Evolutionary conservation across 2,329 filamentous ascomycete genomes (phyloP).

Genomic region (Geosmithia flava): DNA sequence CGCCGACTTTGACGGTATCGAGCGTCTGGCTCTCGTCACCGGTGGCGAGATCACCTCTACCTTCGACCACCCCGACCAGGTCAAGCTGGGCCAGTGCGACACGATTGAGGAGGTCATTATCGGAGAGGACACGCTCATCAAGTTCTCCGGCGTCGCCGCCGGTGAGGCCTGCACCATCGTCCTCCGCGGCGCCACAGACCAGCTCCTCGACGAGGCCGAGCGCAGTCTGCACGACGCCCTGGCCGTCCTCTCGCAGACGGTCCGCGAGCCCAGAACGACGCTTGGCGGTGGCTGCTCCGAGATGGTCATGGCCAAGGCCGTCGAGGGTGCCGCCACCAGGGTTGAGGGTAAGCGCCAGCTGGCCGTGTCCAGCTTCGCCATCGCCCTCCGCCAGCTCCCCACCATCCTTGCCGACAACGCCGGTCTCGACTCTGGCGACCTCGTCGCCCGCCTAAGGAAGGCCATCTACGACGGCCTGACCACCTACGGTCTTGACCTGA

Average conservation of each 20-base stretch:
- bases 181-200: slow-evolving; percentile 88
- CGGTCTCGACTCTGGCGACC: slow-evolving; percentile 86
- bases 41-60: slow-evolving; percentile 96
- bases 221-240: slow-evolving; percentile 91
- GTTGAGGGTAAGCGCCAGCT: slow-evolving; percentile 95
- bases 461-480: slow-evolving; percentile 91
- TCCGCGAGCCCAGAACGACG: slow-evolving; percentile 86
- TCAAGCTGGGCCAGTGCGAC: slow-evolving; percentile 92
- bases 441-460: slow-evolving; percentile 83
- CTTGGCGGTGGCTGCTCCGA: slow-evolving; percentile 93
- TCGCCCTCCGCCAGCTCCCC: slow-evolving; percentile 81
- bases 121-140: slow-evolving; percentile 93
- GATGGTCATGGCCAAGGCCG: slow-evolving; percentile 98
- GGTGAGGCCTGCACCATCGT: slow-evolving; percentile 95
- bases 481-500: slow-evolving; percentile 80
- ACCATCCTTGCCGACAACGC: slow-evolving; percentile 97
- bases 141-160: slow-evolving; percentile 90
- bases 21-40: slow-evolving; percentile 86
- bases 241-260: slow-evolving; percentile 91
- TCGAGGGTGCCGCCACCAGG: slow-evolving; percentile 85
- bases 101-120: slow-evolving; percentile 97
- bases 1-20: slow-evolving; percentile 96
- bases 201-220: slow-evolving; percentile 93
- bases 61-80: slow-evolving; percentile 94
- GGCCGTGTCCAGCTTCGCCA: slow-evolving; percentile 80